Evolutionary conservation across 2,329 filamentous ascomycete genomes (phyloP).

Genomic region (Arthroderma uncinatum): DNA sequence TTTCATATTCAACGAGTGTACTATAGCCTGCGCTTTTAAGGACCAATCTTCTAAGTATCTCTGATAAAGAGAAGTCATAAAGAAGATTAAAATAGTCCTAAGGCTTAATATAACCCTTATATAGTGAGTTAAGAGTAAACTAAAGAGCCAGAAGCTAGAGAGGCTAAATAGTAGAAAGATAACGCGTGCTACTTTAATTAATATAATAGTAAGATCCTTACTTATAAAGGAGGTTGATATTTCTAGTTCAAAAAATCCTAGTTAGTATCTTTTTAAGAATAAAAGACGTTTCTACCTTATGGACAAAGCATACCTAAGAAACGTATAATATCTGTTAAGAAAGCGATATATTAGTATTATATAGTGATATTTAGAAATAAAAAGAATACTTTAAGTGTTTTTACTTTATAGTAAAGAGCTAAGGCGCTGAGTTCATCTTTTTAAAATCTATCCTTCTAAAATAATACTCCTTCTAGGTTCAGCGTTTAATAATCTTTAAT

Average conservation of each 20-base stretch:
- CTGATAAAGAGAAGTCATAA: slow-evolving; percentile 13
- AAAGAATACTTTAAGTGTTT: too few species aligned
- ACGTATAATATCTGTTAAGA: background rate
- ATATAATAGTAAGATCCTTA: slow-evolving; percentile 13
- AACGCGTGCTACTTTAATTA: slow-evolving; percentile 13
- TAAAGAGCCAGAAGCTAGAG: slow-evolving; percentile 14
- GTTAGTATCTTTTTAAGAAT: slow-evolving; percentile 11
- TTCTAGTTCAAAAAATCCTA: slow-evolving; percentile 12
- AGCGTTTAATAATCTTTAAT: background rate
- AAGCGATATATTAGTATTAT: background rate
- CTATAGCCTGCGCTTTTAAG: slow-evolving; percentile 15
- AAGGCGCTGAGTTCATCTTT: background rate
- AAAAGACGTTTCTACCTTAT: slow-evolving; percentile 1
- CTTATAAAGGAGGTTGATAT: slow-evolving; percentile 12
- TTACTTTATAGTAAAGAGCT: slow-evolving; percentile 1
- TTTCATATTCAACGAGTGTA: slow-evolving; percentile 14
- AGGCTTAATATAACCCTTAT: slow-evolving; percentile 14
- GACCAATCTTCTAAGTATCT: slow-evolving; percentile 13
- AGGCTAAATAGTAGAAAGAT: slow-evolving; percentile 13
- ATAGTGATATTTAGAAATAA: background rate
- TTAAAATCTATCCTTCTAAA: slow-evolving; percentile 2
- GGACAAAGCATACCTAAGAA: slow-evolving; percentile 2
- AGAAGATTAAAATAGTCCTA: slow-evolving; percentile 14
- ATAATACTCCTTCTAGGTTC: background rate
- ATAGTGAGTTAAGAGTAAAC: slow-evolving; percentile 13